Conservation (phyloP, 2,329 filamentous ascomycete genomes). For the Madurella fahalii region DNA sequence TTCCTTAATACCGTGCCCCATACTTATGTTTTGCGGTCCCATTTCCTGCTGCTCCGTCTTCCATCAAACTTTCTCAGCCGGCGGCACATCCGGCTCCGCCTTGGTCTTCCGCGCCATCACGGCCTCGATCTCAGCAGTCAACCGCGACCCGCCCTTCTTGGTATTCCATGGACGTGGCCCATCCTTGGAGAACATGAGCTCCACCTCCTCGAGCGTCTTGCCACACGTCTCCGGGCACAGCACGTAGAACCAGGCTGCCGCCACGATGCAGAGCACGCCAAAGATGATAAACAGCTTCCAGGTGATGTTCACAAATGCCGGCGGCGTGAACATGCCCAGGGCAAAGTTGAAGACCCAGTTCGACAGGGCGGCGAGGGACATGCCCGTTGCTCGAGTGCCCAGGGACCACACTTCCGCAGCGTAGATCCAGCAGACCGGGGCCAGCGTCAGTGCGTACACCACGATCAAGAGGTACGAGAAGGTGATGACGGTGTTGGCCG, state of each 20-base stretch:
- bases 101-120: slow-evolving; percentile 23
- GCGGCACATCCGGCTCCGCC: slow-evolving; percentile 6
- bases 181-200: slow-evolving; percentile 33
- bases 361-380: slow-evolving; percentile 52
- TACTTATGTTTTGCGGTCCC: neutral
- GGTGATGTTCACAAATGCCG: slow-evolving; percentile 54
- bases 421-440: slow-evolving; percentile 63
- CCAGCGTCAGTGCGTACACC: slow-evolving; percentile 60
- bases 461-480: slow-evolving; percentile 63
- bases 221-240: slow-evolving; percentile 39
- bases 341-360: slow-evolving; percentile 55
- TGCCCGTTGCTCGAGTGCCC: slow-evolving; percentile 56
- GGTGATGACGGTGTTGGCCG: slow-evolving; percentile 60
- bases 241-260: slow-evolving; percentile 33
- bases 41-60: neutral
- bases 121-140: slow-evolving; percentile 28
- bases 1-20: neutral
- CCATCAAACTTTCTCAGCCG: slow-evolving; percentile 11
- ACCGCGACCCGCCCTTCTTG: slow-evolving; percentile 28
- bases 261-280: slow-evolving; percentile 34
- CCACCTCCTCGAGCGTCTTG: slow-evolving; percentile 41
- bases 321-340: slow-evolving; percentile 54
- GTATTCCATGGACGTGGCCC: slow-evolving; percentile 39
- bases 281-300: slow-evolving; percentile 47
- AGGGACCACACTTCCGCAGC: slow-evolving; percentile 61